Conservation (phyloP, 345 rosid genomes). For the Brassica napus region DNA sequence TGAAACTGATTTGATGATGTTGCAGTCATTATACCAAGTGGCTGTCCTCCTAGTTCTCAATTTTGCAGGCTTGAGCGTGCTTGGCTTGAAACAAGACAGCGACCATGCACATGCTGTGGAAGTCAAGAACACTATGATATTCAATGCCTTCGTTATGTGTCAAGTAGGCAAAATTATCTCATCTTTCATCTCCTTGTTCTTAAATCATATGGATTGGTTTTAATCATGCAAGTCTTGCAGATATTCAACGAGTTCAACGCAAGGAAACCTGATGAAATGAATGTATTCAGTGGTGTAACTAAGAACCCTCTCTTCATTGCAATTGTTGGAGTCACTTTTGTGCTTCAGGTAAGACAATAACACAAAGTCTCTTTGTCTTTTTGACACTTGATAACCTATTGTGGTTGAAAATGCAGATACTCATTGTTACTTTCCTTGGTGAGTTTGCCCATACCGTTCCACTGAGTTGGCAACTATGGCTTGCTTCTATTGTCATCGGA, state of each 20-base stretch:
- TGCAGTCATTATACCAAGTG: constrained; percentile 88
- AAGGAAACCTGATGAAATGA: constrained; percentile 91
- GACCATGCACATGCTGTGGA: constrained; percentile 51
- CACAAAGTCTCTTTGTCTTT: not conserved
- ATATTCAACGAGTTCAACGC: constrained; percentile 96
- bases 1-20: constrained; percentile 10
- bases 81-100: constrained; percentile 49
- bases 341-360: constrained; percentile 66
- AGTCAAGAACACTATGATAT: constrained; percentile 86
- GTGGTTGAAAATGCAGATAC: constrained; percentile 48
- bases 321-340: constrained; percentile 68
- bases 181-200: constrained; percentile 14
- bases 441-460: constrained; percentile 66
- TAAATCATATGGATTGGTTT: constrained; percentile 11
- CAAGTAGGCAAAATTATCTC: constrained; percentile 68
- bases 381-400: constrained; percentile 21
- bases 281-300: constrained; percentile 79
- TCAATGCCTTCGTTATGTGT: constrained; percentile 87
- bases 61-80: constrained; percentile 63
- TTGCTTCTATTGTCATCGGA: constrained; percentile 62
- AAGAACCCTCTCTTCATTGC: constrained; percentile 76
- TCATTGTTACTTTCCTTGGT: constrained; percentile 81
- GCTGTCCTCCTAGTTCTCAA: constrained; percentile 82
- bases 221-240: constrained; percentile 46
- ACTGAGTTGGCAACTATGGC: constrained; percentile 78